Evolutionary conservation across 2,329 filamentous ascomycete genomes (phyloP), one percentile per base, ranked within the genome.

Genomic region (Aspergillus sojae): DNA sequence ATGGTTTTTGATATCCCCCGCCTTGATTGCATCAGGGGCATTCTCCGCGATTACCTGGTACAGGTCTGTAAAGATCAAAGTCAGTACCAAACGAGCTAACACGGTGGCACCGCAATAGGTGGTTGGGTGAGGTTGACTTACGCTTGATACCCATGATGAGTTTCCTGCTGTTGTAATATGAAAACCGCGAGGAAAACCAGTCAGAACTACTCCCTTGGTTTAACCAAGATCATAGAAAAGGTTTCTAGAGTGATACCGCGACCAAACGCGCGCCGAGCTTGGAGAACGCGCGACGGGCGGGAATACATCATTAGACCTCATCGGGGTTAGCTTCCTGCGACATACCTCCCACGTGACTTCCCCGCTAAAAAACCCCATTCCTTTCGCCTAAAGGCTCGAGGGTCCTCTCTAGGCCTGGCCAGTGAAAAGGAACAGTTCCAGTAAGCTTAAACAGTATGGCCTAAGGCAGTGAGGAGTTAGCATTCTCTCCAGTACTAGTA

Each of bases 1-100:
- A 70, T 99, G 95, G 72, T 94, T 94, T 83, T 99, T 99, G 85
- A 99, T 99, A 76, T 99, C 95, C 65, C 95, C 93, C 75, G 93
- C 91, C 80, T 97, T 98, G 84, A 97, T 88, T 39, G 95, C 91
- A 81, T 94, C 92, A n/a, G 95, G 95, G 69, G 93, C 92, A 82
- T 98, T 91, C 76, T 97, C 94, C 74, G 91, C 91, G 80, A 95
- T 93, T 78, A 95, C 90, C 69, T 88, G 85, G 78, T 90, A 93
- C 50, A 95, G 86, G 72, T 91, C 88, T 84, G 14, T 46, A 19
- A 16, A n/a, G 39, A 48, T n/a, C 41, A 36, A n/a, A 46, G 58
- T 75, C 45, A 72, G 67, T 45, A 58, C 41, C 50, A 32, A 54
- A 34, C 11, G 28, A 52, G 28, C 26, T 52, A 21, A 9, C 32